Evolutionary conservation across 2,329 filamentous ascomycete species (phyloP).

Genomic region (Rhexocercosporidium sp.): DNA sequence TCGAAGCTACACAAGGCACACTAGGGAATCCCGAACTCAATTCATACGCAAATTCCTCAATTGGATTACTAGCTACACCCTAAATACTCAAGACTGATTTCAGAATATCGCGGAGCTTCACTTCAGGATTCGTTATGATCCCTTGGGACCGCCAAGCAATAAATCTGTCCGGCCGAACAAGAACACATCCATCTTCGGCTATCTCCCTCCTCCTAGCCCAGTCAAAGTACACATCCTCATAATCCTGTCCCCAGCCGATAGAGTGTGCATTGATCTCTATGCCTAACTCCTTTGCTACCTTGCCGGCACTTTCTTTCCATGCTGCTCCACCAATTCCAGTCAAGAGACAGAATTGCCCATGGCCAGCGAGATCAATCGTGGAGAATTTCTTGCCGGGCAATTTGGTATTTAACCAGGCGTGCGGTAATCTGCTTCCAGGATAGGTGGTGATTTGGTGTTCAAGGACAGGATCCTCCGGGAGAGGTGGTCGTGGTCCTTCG

Average conservation of each 20-base stretch:
- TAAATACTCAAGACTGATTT: conserved; percentile 23
- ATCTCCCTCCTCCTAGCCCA: conserved; percentile 60
- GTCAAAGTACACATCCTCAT: conserved; percentile 65
- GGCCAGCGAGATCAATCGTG: conserved; percentile 64
- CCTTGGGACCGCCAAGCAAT: conserved; percentile 33
- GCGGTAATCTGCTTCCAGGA: conserved; percentile 64
- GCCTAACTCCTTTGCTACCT: conserved; percentile 46
- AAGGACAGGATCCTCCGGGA: conserved; percentile 48
- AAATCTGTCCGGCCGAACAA: conserved; percentile 60
- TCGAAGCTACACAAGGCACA: neutral
- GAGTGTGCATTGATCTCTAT: conserved; percentile 54
- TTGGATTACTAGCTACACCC: neutral
- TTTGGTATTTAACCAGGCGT: conserved; percentile 64
- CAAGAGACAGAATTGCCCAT: conserved; percentile 56
- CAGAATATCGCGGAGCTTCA: conserved; percentile 27
- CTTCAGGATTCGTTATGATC: conserved; percentile 16
- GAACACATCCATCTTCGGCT: conserved; percentile 60
- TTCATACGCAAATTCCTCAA: neutral
- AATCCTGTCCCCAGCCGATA: conserved; percentile 64
- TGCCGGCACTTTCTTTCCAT: conserved; percentile 57
- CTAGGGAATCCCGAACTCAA: neutral
- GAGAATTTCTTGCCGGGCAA: conserved; percentile 53
- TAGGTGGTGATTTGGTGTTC: conserved; percentile 56
- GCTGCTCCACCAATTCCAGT: conserved; percentile 60
- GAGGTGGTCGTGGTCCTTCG: conserved; percentile 41